phyloP scores from a whole-genome alignment of 805 yeast species.

The Candida silvicultrix region DNA sequence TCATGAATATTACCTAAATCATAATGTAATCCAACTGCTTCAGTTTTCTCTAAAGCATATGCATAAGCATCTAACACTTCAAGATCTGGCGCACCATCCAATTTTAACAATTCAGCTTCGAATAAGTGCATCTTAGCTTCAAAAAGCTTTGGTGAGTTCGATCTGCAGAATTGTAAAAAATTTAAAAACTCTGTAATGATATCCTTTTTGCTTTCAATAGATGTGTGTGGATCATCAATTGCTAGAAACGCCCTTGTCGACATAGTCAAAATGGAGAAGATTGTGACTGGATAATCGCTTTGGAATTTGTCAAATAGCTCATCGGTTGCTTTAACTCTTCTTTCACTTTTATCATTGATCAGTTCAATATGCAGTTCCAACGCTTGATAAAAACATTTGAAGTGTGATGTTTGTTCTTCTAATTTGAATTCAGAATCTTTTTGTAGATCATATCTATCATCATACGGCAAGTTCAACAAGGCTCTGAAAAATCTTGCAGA shows the following conservation, averaged over 20 bases:
- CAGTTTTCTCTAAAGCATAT: constrained; percentile 35
- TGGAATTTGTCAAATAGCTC: not conserved
- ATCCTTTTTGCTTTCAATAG: constrained; percentile 16
- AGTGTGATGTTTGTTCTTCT: constrained; percentile 3
- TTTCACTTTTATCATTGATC: not conserved
- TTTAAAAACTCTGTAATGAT: constrained; percentile 18
- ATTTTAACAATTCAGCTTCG: constrained; percentile 26
- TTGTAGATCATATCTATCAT: constrained; percentile 8
- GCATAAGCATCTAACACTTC: constrained; percentile 38
- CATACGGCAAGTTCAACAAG: constrained; percentile 13
- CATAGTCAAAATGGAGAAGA: not conserved
- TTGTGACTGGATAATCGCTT: constrained; percentile 1
- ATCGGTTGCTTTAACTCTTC: not conserved
- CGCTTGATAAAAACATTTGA: constrained; percentile 11
- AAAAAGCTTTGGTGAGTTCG: constrained; percentile 31
- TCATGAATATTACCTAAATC: constrained; percentile 36
- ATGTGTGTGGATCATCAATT: constrained; percentile 17
- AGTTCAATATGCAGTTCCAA: not conserved
- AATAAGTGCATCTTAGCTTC: constrained; percentile 30
- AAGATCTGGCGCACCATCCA: constrained; percentile 24
- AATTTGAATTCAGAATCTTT: constrained; percentile 2
- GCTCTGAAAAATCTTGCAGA: constrained; percentile 5
- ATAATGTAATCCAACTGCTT: constrained; percentile 23
- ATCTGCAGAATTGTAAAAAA: constrained; percentile 29
- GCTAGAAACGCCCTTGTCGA: not conserved